Evolutionary conservation across 768 basidiomycete genomes (phyloP).

Genomic region (Suillus paluster): DNA sequence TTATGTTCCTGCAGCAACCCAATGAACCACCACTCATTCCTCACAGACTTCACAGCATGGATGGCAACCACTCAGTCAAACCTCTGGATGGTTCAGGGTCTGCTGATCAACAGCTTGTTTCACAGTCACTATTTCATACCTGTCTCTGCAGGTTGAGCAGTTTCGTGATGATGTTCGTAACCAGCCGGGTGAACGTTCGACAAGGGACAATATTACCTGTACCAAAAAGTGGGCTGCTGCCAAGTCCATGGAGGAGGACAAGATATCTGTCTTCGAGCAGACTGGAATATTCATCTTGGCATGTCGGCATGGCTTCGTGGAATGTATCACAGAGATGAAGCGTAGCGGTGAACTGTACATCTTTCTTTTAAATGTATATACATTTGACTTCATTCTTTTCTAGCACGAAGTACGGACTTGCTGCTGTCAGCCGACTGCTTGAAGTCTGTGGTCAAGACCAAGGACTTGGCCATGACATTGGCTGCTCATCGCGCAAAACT

Average conservation of each 20-base stretch:
- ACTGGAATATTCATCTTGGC: neutral
- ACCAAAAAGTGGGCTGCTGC: neutral
- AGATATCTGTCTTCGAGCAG: neutral
- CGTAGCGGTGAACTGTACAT: too few relatives aligned
- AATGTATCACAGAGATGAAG: too few relatives aligned
- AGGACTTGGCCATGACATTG: too few relatives aligned
- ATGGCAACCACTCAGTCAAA: conserved; percentile 17
- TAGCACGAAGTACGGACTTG: too few relatives aligned
- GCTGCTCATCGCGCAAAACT: too few relatives aligned
- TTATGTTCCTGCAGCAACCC: neutral
- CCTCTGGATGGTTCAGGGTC: too few relatives aligned
- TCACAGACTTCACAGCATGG: conserved; percentile 10
- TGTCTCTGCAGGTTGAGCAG: neutral
- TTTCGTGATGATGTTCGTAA: neutral
- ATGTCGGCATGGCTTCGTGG: neutral
- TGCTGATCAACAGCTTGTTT: too few relatives aligned
- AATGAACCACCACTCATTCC: too few relatives aligned
- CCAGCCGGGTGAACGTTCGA: neutral
- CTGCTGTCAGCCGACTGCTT: too few relatives aligned
- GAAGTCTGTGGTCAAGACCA: too few relatives aligned
- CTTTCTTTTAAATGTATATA: too few relatives aligned
- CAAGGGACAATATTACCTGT: neutral
- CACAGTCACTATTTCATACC: neutral
- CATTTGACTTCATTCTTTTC: too few relatives aligned
- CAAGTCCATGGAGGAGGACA: neutral